Base-by-base conservation (phyloP, 2,329 filamentous ascomycete species). In the Metarhizium album region DNA sequence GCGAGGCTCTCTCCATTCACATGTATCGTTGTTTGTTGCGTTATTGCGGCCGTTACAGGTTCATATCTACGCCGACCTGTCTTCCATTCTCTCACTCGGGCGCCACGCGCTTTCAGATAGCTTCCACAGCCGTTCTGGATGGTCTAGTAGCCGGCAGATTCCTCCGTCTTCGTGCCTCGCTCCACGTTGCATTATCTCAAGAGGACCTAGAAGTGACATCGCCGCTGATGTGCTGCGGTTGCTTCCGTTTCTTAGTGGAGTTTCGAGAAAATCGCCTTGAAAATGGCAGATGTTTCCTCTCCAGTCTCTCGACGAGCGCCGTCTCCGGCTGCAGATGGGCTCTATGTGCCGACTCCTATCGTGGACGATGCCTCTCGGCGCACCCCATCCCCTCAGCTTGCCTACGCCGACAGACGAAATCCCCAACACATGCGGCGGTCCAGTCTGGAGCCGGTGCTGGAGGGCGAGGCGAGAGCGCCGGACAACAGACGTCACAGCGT, bases 181-280 rank as follows among this genome's bases (percentile, higher is more conserved):
- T 9, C 18, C 11, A 13, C 24, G 24, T 16, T 8, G 11, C 11
- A 13, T 23, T 43, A 23, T 43, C 20, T 22, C 20, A 22, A 24
- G 16, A 20, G 18, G 13, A 40, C 37, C 4, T 22, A 8, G 20
- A 40, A 14, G 8, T 40, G 8, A 2, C 18, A 40, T 22, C 18
- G 3, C 18, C n/a, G 18, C 5, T 6, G 16, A 20, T 40, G 14
- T 35, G 11, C 33, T 35, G 33, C 14, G 4, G 16, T 35, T 35
- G 11, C 4, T 14, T 20, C 37, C 8, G 9, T 24, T 88, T 43
- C 68, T 29, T 43, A 14, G 29, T 51, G 29, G 46, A 48, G 31
- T 48, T 29, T 51, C 31, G 49, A 51, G 38, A 35, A 23, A 43
- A 29, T 45, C 16, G 16, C 22, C 5, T 24, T 6, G 9, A 14